Base-by-base conservation (phyloP, 257 asterid genomes). In the Avicennia marina region DNA sequence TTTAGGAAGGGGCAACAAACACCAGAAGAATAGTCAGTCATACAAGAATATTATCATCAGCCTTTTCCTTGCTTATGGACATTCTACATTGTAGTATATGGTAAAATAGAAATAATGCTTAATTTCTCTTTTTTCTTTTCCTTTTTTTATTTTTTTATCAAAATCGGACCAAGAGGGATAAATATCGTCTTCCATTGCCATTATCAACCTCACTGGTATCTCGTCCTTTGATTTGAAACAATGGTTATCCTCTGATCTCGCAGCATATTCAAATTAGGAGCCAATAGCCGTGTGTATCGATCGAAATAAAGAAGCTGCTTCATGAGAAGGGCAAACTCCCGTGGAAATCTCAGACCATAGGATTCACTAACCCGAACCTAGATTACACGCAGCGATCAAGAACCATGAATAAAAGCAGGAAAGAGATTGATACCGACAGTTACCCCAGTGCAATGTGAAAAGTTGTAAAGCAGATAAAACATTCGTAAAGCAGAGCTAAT, bases 261-360 rank as follows among this genome's bases (percentile, higher is more conserved):
- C 59, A 88, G 83, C 97, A 93, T 86, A 79, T 93, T 84, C 90
- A 93, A 6, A 62, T 86, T 84, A 50, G 98, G 98, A 70, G 98
- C 98, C 65, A 93, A 74, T 32, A 93, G 58, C 38, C 97, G 80
- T 4, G 95, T 89, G 70, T 93, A 93, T 11, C 97, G 96, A 53
- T 93, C 97, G 36, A 93, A 93, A 73, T 89, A 93, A 45, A 93
- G 98, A 17, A 93, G 85, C 68, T 93, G 98, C 58, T 93, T 93
- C 95, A 93, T 80, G 34, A 93, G 83, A 67, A 93, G 98, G 1
- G 97, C 98, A 54, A 93, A 93, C 75, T 93, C 98, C 53, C 98
- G 81, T 11, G 98, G 98, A 72, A 91, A 91, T 64, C 76, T 86
- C 77, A 91, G 72, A 56, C 97, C 98, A 24, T 91, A 91, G 10